Percentiles rank a stretch among this genome's conserved stretches.
Evolutionary conservation across 2,329 filamentous ascomycete species (phyloP).

Genomic region (Trichoderma brevicompactum): DNA sequence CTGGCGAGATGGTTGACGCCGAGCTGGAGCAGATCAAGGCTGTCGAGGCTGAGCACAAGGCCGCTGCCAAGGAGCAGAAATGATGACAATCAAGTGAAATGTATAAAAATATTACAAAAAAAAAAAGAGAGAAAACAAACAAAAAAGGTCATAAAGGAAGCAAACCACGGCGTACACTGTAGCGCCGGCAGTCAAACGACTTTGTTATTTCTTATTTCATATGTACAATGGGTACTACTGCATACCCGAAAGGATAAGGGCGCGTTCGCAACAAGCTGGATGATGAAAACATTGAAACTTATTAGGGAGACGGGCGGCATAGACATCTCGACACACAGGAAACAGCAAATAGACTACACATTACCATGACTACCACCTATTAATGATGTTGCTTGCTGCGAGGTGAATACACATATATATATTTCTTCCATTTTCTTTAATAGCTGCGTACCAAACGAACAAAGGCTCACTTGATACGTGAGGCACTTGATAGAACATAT

Average conservation of each 20-base stretch:
- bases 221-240: constrained; percentile 29
- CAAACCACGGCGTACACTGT: constrained; percentile 35
- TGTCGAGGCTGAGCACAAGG: constrained; percentile 37
- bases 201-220: constrained; percentile 36
- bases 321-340: constrained; percentile 29
- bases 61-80: constrained; percentile 42
- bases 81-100: constrained; percentile 44
- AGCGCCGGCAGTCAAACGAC: constrained; percentile 20
- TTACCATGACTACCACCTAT: background rate
- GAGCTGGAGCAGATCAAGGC: constrained; percentile 53
- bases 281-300: constrained; percentile 26
- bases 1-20: constrained; percentile 59
- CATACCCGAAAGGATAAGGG: constrained; percentile 26
- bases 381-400: too few species aligned
- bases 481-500: too few species aligned
- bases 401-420: background rate
- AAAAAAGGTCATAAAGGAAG: constrained; percentile 30
- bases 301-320: constrained; percentile 13
- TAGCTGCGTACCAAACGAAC: too few species aligned
- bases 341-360: constrained; percentile 27
- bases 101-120: constrained; percentile 41
- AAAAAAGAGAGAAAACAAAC: constrained; percentile 33
- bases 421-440: background rate
- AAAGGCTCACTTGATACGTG: too few species aligned
- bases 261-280: constrained; percentile 23